Conservation (phyloP, 768 basidiomycete genomes). For the Cytidiella melzeri region DNA sequence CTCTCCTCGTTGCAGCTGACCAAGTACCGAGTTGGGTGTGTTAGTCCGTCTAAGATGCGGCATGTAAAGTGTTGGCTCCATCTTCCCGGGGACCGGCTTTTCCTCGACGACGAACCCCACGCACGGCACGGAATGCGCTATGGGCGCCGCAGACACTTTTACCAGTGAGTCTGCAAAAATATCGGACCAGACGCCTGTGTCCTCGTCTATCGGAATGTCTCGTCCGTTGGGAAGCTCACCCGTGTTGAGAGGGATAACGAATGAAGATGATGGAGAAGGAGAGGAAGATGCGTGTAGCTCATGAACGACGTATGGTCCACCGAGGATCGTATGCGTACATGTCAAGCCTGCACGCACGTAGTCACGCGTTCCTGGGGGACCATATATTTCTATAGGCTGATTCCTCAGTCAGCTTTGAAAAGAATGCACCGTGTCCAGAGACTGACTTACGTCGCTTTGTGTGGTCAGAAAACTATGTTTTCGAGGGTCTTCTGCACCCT, state of each 20-base stretch:
- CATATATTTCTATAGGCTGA: constrained; percentile 78
- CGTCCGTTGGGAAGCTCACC: constrained; percentile 56
- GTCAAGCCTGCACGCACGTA: constrained; percentile 65
- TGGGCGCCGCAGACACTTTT: constrained; percentile 71
- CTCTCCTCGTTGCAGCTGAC: constrained; percentile 59
- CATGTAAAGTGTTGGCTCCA: constrained; percentile 61
- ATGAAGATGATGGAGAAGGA: constrained; percentile 43
- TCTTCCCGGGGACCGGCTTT: constrained; percentile 68
- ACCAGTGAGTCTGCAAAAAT: constrained; percentile 52
- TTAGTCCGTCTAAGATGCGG: constrained; percentile 66
- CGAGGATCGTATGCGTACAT: constrained; percentile 65
- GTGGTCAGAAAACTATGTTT: constrained; percentile 17
- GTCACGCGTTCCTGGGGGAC: constrained; percentile 76
- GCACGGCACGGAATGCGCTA: constrained; percentile 75
- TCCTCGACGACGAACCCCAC: constrained; percentile 75
- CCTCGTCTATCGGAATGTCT: constrained; percentile 47
- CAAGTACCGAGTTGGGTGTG: constrained; percentile 62
- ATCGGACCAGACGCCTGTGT: constrained; percentile 55
- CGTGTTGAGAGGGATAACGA: constrained; percentile 38
- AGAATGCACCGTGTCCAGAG: not conserved
- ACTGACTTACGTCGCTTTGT: constrained; percentile 10
- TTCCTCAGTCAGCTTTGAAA: not conserved
- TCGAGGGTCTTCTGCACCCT: constrained; percentile 57
- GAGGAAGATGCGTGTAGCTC: constrained; percentile 69
- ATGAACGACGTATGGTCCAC: constrained; percentile 70